Percentiles rank a stretch among this genome's conserved stretches.
phyloP scores from a whole-genome alignment of 2,329 filamentous ascomycete species.

The Trichophyton verrucosum region DNA sequence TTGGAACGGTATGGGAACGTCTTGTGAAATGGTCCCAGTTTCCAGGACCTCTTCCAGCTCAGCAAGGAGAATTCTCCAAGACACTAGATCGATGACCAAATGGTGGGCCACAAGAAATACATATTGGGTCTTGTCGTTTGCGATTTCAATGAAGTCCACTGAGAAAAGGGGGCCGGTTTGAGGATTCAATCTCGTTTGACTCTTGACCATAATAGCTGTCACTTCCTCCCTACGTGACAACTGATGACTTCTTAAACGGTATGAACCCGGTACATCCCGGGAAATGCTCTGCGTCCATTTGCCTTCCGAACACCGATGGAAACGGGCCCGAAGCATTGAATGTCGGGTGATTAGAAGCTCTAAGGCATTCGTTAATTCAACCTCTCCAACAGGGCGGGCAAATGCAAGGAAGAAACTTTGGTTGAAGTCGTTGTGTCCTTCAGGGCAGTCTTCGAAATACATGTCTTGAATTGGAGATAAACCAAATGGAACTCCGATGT shows the following conservation, averaged over 20 bases:
- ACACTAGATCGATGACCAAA: conserved; percentile 30
- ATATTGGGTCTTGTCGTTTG: conserved; percentile 18
- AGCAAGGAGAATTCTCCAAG: conserved; percentile 29
- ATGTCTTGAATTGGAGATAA: conserved; percentile 30
- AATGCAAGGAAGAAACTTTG: conserved; percentile 27
- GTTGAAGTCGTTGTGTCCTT: conserved; percentile 28
- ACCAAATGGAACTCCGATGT: conserved; percentile 21
- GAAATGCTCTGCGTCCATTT: conserved; percentile 22
- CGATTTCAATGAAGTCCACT: conserved; percentile 30
- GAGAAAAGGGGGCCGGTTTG: conserved; percentile 31
- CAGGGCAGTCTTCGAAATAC: conserved; percentile 25
- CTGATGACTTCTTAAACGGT: conserved; percentile 18
- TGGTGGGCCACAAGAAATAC: conserved; percentile 29
- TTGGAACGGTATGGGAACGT: conserved; percentile 25
- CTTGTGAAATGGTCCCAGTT: conserved; percentile 15
- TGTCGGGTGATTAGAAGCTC: conserved; percentile 24
- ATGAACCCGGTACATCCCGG: conserved; percentile 20
- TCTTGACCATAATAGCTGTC: conserved; percentile 19
- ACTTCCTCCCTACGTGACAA: conserved; percentile 15
- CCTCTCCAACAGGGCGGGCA: conserved; percentile 17
- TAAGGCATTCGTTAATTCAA: conserved; percentile 19
- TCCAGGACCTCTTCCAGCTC: conserved; percentile 27
- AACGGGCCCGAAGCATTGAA: conserved; percentile 29
- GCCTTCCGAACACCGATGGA: conserved; percentile 15
- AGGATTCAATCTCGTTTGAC: conserved; percentile 25